These are phyloP conservation scores for Ceratobasidium sp. DNA, from an alignment of 1,284 basidiomycete species.

Conservation along the genomic window DNA sequence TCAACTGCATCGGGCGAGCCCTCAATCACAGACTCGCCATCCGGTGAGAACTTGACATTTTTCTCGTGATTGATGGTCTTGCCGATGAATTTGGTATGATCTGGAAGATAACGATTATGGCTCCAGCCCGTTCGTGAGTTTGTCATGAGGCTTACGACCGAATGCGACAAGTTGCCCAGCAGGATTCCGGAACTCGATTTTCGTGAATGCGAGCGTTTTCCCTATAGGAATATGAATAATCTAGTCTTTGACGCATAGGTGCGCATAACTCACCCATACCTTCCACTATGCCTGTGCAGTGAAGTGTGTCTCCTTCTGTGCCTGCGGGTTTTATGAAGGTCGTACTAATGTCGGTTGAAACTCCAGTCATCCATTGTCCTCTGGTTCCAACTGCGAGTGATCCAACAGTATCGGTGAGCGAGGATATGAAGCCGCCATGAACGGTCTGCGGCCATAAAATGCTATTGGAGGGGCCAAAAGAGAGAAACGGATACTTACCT, in stretches of 20 bases:
- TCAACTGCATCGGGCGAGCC: conserved; percentile 55
- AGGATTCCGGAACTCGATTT: conserved; percentile 78
- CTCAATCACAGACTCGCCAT: conserved; percentile 77
- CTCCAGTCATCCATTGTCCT: conserved; percentile 85
- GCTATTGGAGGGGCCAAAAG: conserved; percentile 6
- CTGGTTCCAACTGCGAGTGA: conserved; percentile 83
- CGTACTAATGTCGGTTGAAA: conserved; percentile 87
- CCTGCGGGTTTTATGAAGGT: conserved; percentile 83
- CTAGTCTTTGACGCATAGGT: conserved; percentile 32
- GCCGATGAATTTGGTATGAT: conserved; percentile 90
- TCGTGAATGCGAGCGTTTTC: conserved; percentile 84
- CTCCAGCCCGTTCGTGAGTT: conserved; percentile 1
- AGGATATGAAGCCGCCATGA: conserved; percentile 86
- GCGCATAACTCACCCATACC: conserved; percentile 65
- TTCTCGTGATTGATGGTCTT: conserved; percentile 73
- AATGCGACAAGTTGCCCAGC: conserved; percentile 83
- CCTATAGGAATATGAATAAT: conserved; percentile 59
- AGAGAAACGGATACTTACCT: conserved; percentile 60
- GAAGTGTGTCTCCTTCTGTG: conserved; percentile 69
- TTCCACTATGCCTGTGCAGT: conserved; percentile 69
- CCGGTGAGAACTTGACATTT: conserved; percentile 82
- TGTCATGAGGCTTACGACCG: conserved; percentile 67
- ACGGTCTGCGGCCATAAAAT: conserved; percentile 59
- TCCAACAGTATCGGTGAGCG: conserved; percentile 86
- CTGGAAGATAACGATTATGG: conserved; percentile 57